phyloP scores from a whole-genome alignment of 257 asterid species.

The Gardenia jasminoides region DNA sequence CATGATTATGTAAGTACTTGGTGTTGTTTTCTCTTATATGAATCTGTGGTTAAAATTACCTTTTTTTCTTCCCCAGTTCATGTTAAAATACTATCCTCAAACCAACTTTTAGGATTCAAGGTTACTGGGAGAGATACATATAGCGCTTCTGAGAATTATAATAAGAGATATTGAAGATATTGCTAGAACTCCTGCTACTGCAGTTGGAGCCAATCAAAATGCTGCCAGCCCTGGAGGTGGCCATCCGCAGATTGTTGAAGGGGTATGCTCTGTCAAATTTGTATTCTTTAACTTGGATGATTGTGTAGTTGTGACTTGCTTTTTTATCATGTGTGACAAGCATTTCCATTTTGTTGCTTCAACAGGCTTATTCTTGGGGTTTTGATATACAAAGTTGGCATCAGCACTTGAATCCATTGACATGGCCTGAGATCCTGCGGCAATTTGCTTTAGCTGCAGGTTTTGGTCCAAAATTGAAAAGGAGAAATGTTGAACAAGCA shows the following conservation, averaged over 20 bases:
- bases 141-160: conserved; percentile 66
- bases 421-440: conserved; percentile 94
- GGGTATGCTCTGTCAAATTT: conserved; percentile 47
- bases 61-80: background rate
- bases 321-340: conserved; percentile 8
- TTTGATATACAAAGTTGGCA: conserved; percentile 85
- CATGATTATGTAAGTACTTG: conserved; percentile 60
- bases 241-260: conserved; percentile 77
- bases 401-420: conserved; percentile 64
- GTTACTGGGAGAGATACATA: conserved; percentile 79
- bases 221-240: conserved; percentile 67
- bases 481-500: conserved; percentile 33
- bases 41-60: conserved; percentile 7
- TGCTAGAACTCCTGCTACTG: conserved; percentile 58
- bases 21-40: conserved; percentile 1
- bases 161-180: conserved; percentile 85
- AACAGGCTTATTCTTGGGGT: conserved; percentile 93
- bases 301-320: conserved; percentile 5
- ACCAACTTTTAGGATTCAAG: conserved; percentile 63
- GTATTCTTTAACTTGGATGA: conserved; percentile 12
- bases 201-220: conserved; percentile 47
- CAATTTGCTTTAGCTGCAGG: conserved; percentile 93
- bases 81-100: conserved; percentile 10
- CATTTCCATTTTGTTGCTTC: conserved; percentile 24
- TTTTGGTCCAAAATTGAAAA: conserved; percentile 81